These are phyloP conservation scores for Neocucurbitaria cava DNA, from an alignment of 2,329 filamentous ascomycete genomes.

Conservation along the genomic window DNA sequence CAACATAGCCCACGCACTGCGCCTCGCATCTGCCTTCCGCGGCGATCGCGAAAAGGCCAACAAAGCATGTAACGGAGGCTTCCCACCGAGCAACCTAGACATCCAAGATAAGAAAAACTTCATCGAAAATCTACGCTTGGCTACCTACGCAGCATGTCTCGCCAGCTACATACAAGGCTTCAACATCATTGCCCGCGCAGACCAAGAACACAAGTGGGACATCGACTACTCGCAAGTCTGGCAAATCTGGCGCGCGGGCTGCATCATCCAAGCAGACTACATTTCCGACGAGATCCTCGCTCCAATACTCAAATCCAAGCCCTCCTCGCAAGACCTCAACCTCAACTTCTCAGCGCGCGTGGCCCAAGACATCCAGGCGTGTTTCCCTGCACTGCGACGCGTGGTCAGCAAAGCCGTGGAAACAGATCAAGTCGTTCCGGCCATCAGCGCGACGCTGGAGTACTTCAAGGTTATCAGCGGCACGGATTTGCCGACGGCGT, in stretches of 20 bases:
- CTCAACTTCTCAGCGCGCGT: constrained; percentile 54
- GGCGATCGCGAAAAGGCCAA: constrained; percentile 61
- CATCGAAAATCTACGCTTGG: constrained; percentile 64
- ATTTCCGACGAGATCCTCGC: constrained; percentile 66
- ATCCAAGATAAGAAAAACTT: constrained; percentile 52
- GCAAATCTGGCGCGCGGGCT: constrained; percentile 72
- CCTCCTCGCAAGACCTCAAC: constrained; percentile 54
- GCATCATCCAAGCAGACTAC: constrained; percentile 73
- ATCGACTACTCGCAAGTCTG: constrained; percentile 61
- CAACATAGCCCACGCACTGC: constrained; percentile 67
- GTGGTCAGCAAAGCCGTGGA: constrained; percentile 63
- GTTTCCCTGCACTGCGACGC: constrained; percentile 61
- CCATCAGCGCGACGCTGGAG: constrained; percentile 68
- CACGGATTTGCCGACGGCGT: constrained; percentile 68
- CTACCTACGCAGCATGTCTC: constrained; percentile 68
- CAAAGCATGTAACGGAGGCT: constrained; percentile 54
- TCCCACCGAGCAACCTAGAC: constrained; percentile 47
- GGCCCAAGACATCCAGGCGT: constrained; percentile 60
- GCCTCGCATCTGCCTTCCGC: constrained; percentile 68
- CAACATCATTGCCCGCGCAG: constrained; percentile 67
- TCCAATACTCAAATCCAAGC: constrained; percentile 48
- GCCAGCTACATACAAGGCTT: constrained; percentile 71
- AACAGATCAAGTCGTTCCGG: constrained; percentile 66
- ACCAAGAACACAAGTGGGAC: constrained; percentile 66
- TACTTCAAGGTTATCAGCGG: constrained; percentile 70